Evolutionary conservation across 805 yeast genomes (phyloP).

Genomic region (Kuraishia piskuri): DNA sequence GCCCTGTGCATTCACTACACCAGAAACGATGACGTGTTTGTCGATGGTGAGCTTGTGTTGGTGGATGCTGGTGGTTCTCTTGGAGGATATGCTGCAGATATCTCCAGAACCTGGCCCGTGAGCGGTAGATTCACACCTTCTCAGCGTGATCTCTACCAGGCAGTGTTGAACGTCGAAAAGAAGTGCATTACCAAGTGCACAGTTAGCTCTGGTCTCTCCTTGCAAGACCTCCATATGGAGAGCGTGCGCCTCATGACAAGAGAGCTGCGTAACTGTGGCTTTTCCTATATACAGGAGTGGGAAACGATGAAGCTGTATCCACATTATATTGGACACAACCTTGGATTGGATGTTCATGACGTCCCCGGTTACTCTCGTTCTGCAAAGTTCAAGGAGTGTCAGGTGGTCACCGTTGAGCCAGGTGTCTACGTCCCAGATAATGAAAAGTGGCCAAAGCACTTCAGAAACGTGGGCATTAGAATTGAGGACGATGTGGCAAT

Average conservation of each 20-base stretch:
- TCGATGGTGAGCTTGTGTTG: constrained; percentile 72
- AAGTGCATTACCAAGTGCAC: constrained; percentile 66
- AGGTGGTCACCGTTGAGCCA: constrained; percentile 92
- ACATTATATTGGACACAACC: constrained; percentile 91
- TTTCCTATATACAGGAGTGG: constrained; percentile 38
- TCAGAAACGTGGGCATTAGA: constrained; percentile 85
- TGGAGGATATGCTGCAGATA: constrained; percentile 95
- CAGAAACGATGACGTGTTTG: constrained; percentile 76
- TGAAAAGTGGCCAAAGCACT: constrained; percentile 67
- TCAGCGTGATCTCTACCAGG: constrained; percentile 82
- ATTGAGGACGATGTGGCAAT: constrained; percentile 91
- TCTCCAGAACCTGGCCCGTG: constrained; percentile 95
- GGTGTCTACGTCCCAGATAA: constrained; percentile 83
- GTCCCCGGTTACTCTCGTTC: constrained; percentile 56
- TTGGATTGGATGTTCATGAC: constrained; percentile 90
- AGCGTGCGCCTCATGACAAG: constrained; percentile 51
- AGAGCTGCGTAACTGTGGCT: constrained; percentile 70
- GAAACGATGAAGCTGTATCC: constrained; percentile 67
- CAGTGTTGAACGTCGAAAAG: constrained; percentile 77
- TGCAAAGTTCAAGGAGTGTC: constrained; percentile 49
- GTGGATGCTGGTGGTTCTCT: constrained; percentile 92
- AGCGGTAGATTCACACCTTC: constrained; percentile 64
- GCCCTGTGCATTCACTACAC: constrained; percentile 92
- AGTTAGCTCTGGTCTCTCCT: constrained; percentile 38
- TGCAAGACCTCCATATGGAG: constrained; percentile 68